Evolutionary conservation across 805 yeast genomes (phyloP).

Genomic region (Debaryomyces hansenii): DNA sequence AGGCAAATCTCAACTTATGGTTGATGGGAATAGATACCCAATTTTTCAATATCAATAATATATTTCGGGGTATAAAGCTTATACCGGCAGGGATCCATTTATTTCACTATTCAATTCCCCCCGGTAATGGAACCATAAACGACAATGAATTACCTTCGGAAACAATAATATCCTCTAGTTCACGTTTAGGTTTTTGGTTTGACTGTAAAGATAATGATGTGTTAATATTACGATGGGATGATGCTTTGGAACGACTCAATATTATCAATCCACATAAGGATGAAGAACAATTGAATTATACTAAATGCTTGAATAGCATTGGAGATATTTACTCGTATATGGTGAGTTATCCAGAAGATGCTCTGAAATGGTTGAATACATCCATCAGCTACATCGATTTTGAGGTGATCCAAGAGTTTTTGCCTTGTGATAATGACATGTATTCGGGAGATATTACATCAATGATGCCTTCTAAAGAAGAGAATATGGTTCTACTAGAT

Average conservation of each 20-base stretch:
- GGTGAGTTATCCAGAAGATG: slow-evolving; percentile 38
- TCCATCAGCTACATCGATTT: slow-evolving; percentile 18
- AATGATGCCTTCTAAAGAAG: slow-evolving; percentile 51
- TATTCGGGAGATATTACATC: slow-evolving; percentile 36
- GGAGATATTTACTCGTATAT: slow-evolving; percentile 29
- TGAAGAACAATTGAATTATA: slow-evolving; percentile 28
- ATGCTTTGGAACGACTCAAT: slow-evolving; percentile 12
- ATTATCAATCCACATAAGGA: slow-evolving; percentile 13
- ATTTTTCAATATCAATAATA: slow-evolving; percentile 42
- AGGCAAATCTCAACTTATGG: slow-evolving; percentile 14
- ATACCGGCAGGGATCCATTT: slow-evolving; percentile 55
- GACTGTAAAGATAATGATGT: slow-evolving; percentile 34
- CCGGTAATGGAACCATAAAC: neutral
- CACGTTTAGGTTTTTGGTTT: slow-evolving; percentile 43
- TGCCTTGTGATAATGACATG: slow-evolving; percentile 5
- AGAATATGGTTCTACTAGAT: slow-evolving; percentile 39
- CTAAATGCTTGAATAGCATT: slow-evolving; percentile 23
- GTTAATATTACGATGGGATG: slow-evolving; percentile 37
- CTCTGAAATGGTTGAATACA: slow-evolving; percentile 5
- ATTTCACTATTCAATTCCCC: slow-evolving; percentile 47
- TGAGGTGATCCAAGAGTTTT: slow-evolving; percentile 22
- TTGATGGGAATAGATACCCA: slow-evolving; percentile 49
- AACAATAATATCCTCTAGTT: slow-evolving; percentile 7
- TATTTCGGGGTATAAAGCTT: slow-evolving; percentile 51
- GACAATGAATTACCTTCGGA: neutral